phyloP scores from a whole-genome alignment of 2,329 filamentous ascomycete genomes.

The Sclerotiophoma versabilis region DNA sequence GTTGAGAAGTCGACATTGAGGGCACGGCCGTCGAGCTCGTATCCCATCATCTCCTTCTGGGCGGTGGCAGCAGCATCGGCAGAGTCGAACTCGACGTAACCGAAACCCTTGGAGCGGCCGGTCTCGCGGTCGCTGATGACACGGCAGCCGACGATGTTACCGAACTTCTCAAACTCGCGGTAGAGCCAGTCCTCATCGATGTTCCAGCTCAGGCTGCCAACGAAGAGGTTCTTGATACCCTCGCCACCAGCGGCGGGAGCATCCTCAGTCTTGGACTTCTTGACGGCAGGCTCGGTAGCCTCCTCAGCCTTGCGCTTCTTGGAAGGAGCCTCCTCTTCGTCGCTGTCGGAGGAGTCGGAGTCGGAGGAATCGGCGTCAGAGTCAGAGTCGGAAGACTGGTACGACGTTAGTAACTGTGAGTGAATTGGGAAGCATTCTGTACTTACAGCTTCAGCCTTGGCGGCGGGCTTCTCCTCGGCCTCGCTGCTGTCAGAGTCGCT shows the following conservation, averaged over 20 bases:
- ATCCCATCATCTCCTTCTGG: constrained; percentile 75
- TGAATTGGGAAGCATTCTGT: neutral
- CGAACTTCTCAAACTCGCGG: constrained; percentile 81
- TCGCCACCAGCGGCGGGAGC: constrained; percentile 50
- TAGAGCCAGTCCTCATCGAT: constrained; percentile 83
- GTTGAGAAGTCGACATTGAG: constrained; percentile 83
- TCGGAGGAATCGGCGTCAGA: constrained; percentile 49
- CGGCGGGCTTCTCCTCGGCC: constrained; percentile 22
- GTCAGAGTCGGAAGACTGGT: constrained; percentile 46
- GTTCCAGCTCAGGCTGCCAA: constrained; percentile 90
- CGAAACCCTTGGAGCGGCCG: constrained; percentile 89
- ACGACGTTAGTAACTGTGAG: constrained; percentile 22
- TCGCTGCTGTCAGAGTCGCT: constrained; percentile 30
- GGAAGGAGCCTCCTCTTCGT: constrained; percentile 59
- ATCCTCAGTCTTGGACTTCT: constrained; percentile 67
- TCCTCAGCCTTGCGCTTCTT: constrained; percentile 71
- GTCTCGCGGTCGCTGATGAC: constrained; percentile 83
- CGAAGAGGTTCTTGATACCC: constrained; percentile 75
- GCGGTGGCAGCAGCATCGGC: constrained; percentile 73
- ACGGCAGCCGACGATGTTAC: constrained; percentile 74
- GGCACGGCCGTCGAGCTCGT: constrained; percentile 75
- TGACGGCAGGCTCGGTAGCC: constrained; percentile 65
- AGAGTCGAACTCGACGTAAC: constrained; percentile 86
- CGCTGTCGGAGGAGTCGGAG: constrained; percentile 39
- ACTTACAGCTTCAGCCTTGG: constrained; percentile 36